Conservation (phyloP, 257 asterid species). For the Solanum bulbocastanum region DNA sequence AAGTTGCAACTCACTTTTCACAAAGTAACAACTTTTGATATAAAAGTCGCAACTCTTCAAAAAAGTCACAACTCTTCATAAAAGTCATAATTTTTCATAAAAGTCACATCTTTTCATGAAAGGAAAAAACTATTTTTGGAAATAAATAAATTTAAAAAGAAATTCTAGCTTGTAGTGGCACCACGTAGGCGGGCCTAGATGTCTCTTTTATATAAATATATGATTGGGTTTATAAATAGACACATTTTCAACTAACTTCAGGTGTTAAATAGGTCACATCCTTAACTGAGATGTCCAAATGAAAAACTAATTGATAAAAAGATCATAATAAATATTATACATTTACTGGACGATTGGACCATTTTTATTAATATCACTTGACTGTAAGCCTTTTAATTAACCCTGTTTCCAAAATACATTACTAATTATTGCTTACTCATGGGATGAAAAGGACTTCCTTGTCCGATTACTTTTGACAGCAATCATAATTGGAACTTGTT, state of each 20-base stretch:
- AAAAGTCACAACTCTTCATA: too few relatives aligned
- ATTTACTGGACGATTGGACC: not conserved
- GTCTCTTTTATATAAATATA: too few relatives aligned
- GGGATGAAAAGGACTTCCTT: not conserved
- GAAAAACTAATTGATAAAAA: not conserved
- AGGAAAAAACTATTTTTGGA: too few relatives aligned
- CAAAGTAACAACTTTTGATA: too few relatives aligned
- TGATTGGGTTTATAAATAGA: not conserved
- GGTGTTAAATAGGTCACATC: fast-evolving
- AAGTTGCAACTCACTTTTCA: too few relatives aligned
- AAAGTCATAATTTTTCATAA: too few relatives aligned
- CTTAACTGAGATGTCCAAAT: not conserved
- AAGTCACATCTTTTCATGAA: too few relatives aligned
- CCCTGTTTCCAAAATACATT: not conserved
- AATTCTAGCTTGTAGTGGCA: too few relatives aligned
- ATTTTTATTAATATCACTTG: not conserved
- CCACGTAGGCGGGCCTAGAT: too few relatives aligned
- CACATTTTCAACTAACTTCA: not conserved
- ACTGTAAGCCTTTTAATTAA: not conserved
- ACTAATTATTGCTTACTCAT: not conserved
- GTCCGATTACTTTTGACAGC: not conserved
- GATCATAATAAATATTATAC: not conserved
- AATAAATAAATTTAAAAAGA: too few relatives aligned
- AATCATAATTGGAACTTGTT: not conserved
- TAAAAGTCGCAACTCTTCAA: too few relatives aligned